These are phyloP conservation scores for Colletotrichum higginsianum DNA, from an alignment of 2,329 filamentous ascomycete species.

Conservation along the genomic window DNA sequence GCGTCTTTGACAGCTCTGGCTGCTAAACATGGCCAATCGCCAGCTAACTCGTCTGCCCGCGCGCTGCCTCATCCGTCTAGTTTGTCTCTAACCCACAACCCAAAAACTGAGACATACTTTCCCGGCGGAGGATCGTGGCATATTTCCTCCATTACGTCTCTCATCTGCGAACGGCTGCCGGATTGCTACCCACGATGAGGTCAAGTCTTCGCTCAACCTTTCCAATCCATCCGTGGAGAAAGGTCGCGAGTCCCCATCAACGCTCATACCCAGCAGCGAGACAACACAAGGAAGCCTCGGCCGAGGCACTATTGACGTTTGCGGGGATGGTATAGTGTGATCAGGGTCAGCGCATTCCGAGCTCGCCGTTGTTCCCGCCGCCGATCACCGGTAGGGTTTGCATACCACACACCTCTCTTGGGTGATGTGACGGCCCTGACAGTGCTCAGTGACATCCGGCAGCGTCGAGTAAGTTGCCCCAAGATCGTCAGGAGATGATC, in stretches of 20 bases:
- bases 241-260: slow-evolving; percentile 11
- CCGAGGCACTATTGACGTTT: slow-evolving; percentile 37
- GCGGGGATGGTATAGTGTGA: slow-evolving; percentile 22
- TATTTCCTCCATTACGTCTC: slow-evolving; percentile 23
- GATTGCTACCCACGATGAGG: slow-evolving; percentile 5
- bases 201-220: slow-evolving; percentile 9
- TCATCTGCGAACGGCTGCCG: slow-evolving; percentile 37
- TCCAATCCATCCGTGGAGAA: slow-evolving; percentile 13
- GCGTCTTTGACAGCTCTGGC: slow-evolving; percentile 32
- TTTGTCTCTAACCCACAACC: slow-evolving; percentile 23
- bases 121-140: slow-evolving; percentile 11
- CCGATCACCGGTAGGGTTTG: slow-evolving; percentile 31
- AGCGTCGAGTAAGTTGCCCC: slow-evolving; percentile 2
- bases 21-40: slow-evolving; percentile 11
- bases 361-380: slow-evolving; percentile 35
- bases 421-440: slow-evolving; percentile 2
- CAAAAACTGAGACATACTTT: slow-evolving; percentile 29
- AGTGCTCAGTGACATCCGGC: slow-evolving; percentile 12
- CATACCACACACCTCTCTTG: slow-evolving; percentile 14
- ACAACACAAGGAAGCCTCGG: slow-evolving; percentile 25
- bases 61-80: slow-evolving; percentile 26
- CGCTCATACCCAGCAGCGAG: slow-evolving; percentile 10
- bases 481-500: slow-evolving; percentile 6
- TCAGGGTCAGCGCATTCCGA: slow-evolving; percentile 26
- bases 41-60: not conserved